These are phyloP conservation scores for Daldinia concentrica DNA, from an alignment of 495 filamentous ascomycete genomes.

Conservation along the genomic window DNA sequence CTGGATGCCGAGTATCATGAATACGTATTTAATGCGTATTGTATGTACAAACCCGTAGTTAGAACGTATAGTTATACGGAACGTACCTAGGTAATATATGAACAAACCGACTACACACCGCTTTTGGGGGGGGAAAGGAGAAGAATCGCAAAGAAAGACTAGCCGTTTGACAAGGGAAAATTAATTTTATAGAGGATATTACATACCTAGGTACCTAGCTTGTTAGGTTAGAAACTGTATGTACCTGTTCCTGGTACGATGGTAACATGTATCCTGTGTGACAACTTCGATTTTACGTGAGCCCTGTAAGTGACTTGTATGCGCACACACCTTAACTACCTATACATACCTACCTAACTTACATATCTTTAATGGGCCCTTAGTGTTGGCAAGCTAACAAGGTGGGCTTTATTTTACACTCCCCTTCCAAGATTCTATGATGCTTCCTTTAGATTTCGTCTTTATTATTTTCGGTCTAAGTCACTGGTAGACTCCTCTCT, in stretches of 20 bases:
- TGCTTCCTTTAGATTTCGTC: not conserved
- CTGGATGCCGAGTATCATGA: not conserved
- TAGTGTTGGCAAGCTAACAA: not conserved
- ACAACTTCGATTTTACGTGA: slow-evolving; percentile 1
- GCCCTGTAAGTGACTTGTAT: slow-evolving; percentile 1
- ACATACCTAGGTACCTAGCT: no score
- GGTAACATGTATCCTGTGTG: not conserved
- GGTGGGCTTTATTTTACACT: not conserved
- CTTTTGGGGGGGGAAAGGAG: not conserved
- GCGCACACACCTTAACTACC: not conserved
- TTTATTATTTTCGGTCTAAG: not conserved
- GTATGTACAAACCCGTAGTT: not conserved
- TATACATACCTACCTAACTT: no score
- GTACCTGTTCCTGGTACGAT: not conserved
- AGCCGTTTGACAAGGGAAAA: not conserved
- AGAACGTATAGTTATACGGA: not conserved
- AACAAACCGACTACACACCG: not conserved
- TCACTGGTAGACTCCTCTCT: not conserved
- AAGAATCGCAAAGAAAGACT: not conserved
- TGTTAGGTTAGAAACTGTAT: not conserved
- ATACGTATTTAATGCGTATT: not conserved
- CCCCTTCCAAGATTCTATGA: not conserved
- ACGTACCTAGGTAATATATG: not conserved
- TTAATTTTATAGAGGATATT: not conserved
- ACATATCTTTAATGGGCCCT: slow-evolving; percentile 5